Evolutionary conservation across 106 monocot species (phyloP).

Genomic region (Dendrobium chrysotoxum): DNA sequence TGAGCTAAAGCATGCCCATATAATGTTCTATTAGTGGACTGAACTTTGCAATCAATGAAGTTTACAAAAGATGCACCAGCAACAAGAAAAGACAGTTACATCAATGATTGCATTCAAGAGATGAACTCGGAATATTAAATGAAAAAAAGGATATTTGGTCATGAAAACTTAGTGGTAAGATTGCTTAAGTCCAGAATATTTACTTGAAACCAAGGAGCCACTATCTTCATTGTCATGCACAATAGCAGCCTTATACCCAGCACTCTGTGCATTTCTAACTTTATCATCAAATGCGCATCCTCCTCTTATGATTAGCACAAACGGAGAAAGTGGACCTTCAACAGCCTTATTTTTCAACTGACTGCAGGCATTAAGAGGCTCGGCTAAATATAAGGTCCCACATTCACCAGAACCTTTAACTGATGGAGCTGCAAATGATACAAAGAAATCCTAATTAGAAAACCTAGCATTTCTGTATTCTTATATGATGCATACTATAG

Average conservation of each 20-base stretch:
- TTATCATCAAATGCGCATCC: slow-evolving; percentile 84
- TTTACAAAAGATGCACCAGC: neutral
- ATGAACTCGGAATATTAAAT: neutral
- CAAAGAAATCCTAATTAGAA: slow-evolving; percentile 1
- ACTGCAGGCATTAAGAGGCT: slow-evolving; percentile 83
- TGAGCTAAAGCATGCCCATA: neutral
- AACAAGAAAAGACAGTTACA: neutral
- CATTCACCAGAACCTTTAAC: slow-evolving; percentile 68
- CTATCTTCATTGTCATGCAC: slow-evolving; percentile 68
- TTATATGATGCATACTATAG: neutral
- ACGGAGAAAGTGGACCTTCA: slow-evolving; percentile 38
- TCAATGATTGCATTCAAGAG: neutral
- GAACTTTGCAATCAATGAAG: neutral
- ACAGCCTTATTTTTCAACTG: slow-evolving; percentile 40
- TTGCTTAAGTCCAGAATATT: slow-evolving; percentile 3
- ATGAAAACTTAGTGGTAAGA: neutral
- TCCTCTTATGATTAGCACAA: slow-evolving; percentile 76
- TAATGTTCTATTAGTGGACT: neutral
- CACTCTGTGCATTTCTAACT: slow-evolving; percentile 75
- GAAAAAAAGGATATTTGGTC: neutral
- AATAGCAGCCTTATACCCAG: slow-evolving; percentile 77
- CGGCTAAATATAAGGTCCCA: slow-evolving; percentile 55
- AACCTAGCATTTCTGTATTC: neutral
- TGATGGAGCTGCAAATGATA: slow-evolving; percentile 52
- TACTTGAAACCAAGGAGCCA: slow-evolving; percentile 63